Evolutionary conservation across 768 basidiomycete species (phyloP).

Genomic region (Boletellus sp.): DNA sequence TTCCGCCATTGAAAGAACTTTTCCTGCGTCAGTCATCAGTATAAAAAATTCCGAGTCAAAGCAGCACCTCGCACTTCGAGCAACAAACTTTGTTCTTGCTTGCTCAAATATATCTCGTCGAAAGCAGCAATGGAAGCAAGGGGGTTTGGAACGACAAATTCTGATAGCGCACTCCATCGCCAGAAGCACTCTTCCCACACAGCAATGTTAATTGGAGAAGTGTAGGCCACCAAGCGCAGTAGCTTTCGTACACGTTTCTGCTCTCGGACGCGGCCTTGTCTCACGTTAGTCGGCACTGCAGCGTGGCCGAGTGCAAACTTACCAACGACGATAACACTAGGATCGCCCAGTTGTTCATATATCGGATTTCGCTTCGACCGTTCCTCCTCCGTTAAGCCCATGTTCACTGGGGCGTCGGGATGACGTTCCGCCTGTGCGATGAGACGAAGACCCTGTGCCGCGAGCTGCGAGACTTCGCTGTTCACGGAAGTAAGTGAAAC

Average conservation of each 20-base stretch:
- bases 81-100: slow-evolving; percentile 36
- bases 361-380: slow-evolving; percentile 65
- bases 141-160: slow-evolving; percentile 46
- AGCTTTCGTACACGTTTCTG: slow-evolving; percentile 79
- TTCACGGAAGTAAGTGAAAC: slow-evolving; percentile 70
- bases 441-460: slow-evolving; percentile 65
- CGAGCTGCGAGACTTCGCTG: slow-evolving; percentile 59
- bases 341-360: slow-evolving; percentile 78
- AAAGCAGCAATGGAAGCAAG: slow-evolving; percentile 33
- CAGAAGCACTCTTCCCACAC: slow-evolving; percentile 84
- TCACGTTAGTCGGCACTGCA: slow-evolving; percentile 3
- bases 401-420: slow-evolving; percentile 51
- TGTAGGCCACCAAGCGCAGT: slow-evolving; percentile 58
- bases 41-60: neutral
- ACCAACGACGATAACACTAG: slow-evolving; percentile 67
- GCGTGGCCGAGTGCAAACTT: slow-evolving; percentile 21
- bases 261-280: slow-evolving; percentile 66
- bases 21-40: slow-evolving; percentile 44
- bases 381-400: slow-evolving; percentile 54
- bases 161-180: slow-evolving; percentile 66
- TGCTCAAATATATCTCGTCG: slow-evolving; percentile 33
- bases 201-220: slow-evolving; percentile 65
- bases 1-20: slow-evolving; percentile 83
- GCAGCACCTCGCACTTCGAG: slow-evolving; percentile 32
- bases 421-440: slow-evolving; percentile 66